A percentile compares a stretch with the other conserved stretches of the same genome.
These are phyloP conservation scores for Trypanosomatidae sp. DNA, from an alignment of 208 protist species.

Conservation along the genomic window DNA sequence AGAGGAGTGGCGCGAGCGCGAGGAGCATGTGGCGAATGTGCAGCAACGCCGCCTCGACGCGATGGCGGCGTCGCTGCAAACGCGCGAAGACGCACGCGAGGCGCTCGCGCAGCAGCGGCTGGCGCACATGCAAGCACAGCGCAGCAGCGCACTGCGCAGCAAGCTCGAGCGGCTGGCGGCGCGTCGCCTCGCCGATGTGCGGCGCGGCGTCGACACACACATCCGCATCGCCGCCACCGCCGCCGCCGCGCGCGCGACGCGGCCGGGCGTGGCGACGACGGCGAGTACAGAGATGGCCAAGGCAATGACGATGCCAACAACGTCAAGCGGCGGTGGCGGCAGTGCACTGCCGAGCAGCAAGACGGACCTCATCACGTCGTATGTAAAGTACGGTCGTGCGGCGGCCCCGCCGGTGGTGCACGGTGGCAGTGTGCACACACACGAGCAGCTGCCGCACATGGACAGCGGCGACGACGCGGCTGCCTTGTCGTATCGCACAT, in stretches of 20 bases:
- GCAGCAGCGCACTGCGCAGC: constrained; percentile 16
- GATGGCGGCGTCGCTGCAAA: constrained; percentile 31
- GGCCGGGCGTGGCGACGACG: background rate
- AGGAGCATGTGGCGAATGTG: constrained; percentile 60
- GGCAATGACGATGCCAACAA: no score
- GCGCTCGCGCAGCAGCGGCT: constrained; percentile 33
- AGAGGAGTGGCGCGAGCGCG: constrained; percentile 76
- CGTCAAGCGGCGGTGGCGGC: no score
- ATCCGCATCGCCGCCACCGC: no score
- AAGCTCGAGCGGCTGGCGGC: constrained; percentile 36
- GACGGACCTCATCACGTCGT: constrained; percentile 30
- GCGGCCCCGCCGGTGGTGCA: constrained; percentile 1
- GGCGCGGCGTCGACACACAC: constrained; percentile 16
- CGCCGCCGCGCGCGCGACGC: constrained; percentile 2
- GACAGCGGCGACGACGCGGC: background rate
- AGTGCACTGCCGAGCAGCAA: no score
- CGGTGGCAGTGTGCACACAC: constrained; percentile 1
- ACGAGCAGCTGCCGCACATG: background rate
- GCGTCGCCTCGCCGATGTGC: constrained; percentile 7
- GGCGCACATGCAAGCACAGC: constrained; percentile 34
- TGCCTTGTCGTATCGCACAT: no score
- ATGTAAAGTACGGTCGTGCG: constrained; percentile 19
- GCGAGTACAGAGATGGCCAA: constrained; percentile 3
- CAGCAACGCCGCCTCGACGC: constrained; percentile 53
- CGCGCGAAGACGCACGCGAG: constrained; percentile 52